Evolutionary conservation across 129 eudicot genomes (phyloP), one percentile per base, ranked within the genome.

Genomic region (Flaveria brownii): DNA sequence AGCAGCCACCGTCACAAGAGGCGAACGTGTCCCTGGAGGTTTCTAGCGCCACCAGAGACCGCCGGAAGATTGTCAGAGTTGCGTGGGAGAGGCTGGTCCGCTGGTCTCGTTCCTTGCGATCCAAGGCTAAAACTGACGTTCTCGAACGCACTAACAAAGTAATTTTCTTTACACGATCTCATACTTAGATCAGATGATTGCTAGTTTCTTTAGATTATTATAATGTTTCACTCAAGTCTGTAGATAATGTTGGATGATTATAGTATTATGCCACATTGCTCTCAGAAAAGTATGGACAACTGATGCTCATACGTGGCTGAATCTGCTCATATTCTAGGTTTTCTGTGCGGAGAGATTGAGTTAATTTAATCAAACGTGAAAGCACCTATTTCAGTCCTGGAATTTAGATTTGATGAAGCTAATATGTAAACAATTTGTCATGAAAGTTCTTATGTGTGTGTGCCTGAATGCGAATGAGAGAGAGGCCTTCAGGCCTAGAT

Each of bases 31-130:
- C 81, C 12, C 36, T 82, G 50, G 74, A 89, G 52, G 77, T 72
- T 26, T 76, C 81, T 43, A 73, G 83, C 69, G 69, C 84, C 70
- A 85, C 83, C 30, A 90, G 84, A 71, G 91, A 90, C 82, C 80
- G 96, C 39, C 90, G 87, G 56, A 87, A 85, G 68, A 87, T 86
- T 51, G 98, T 93, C 36, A 80, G 89, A 63, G 61, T 90, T 26
- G 98, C 98, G 43, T 93, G 98, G 98, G 98, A 93, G 87, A 93
- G 87, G 91, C 96, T 93, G 26, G 91, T 93, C 20, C 85, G 98
- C 20, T 93, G 98, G 98, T 93, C 98, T 12, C 92, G 98, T 12
- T 88, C 96, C 42, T 85, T 26, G 86, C 89, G 91, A 26, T 90
- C 91, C 59, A 88, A 80, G 76, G 91, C 92, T 69, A 88, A 88